Evolutionary conservation across 169 alveolate species (phyloP), one percentile per base, ranked within the genome.

Genomic region (Eimeria necatrix): DNA sequence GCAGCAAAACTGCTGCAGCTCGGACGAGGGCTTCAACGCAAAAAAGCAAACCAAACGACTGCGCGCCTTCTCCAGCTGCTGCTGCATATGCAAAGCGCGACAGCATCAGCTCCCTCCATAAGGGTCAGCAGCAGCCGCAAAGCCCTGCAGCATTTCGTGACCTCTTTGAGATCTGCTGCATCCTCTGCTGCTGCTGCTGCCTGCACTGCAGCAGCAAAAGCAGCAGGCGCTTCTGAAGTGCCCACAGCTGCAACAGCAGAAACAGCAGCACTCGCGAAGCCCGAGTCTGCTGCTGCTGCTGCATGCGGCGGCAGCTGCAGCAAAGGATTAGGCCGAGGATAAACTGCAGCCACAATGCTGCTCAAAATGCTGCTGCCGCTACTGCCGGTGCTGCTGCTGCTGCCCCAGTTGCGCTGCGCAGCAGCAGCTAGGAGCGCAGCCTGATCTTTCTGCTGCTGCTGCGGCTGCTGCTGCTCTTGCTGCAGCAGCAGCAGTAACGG

Each of bases 211-310:
- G 74, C 92, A n/a, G 92, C 80, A 41, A 84, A 41, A 0, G 92
- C 92, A 49, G 46, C 81, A 6, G 74, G 64, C 20, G 92, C 92
- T 9, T 60, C 92, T 60, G 26, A 46, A n/a, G 92, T 84, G 1
- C 92, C 92, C 48, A 46, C 92, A 5, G 92, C 92, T 14, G 92
- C 80, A 60, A 84, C 92, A 41, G 92, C 92, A 16, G 92, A 76
- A 84, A 78, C 92, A 49, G 92, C 92, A 9, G 92, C 80, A 49
- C 32, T 60, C 41, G 61, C 32, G 46, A 60, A 32, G 1, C 51
- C 60, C 59, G 74, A 18, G 22, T 24, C 48, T 64, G 76, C 76
- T 48, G 48, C 80, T 0, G 92, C 16, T 49, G 92, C 92, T 6
- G 46, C 12, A 41, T 84, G 52, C 24, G n/a, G 1, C 5, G 60